These are phyloP conservation scores for Termitomyces eurrhizus DNA, from an alignment of 768 basidiomycete species.

Conservation along the genomic window DNA sequence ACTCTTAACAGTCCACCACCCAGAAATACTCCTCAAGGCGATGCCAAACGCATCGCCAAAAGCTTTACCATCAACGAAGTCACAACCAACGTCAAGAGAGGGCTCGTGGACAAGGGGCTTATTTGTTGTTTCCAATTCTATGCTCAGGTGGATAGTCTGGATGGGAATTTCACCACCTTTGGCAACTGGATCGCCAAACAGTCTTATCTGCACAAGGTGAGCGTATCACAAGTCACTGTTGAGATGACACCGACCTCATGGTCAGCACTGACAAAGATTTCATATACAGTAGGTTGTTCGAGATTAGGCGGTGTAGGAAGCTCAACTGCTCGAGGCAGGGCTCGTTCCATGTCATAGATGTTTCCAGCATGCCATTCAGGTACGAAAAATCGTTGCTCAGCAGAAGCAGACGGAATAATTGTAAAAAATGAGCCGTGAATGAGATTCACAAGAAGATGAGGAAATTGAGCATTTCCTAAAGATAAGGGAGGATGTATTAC, in stretches of 20 bases:
- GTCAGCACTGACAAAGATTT: slow-evolving; percentile 73
- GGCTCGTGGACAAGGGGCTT: slow-evolving; percentile 36
- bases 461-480: slow-evolving; percentile 18
- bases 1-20: slow-evolving; percentile 52
- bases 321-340: slow-evolving; percentile 43
- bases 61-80: slow-evolving; percentile 72
- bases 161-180: slow-evolving; percentile 41
- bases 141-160: slow-evolving; percentile 50
- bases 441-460: slow-evolving; percentile 56
- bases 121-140: slow-evolving; percentile 34
- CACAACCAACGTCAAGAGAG: slow-evolving; percentile 53
- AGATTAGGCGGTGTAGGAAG: slow-evolving; percentile 45
- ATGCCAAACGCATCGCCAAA: slow-evolving; percentile 73
- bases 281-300: slow-evolving; percentile 47
- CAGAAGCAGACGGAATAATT: slow-evolving; percentile 42
- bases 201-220: slow-evolving; percentile 52
- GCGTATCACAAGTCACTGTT: background rate
- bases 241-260: slow-evolving; percentile 57
- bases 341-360: slow-evolving; percentile 66
- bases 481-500: slow-evolving; percentile 47
- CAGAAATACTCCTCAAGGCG: slow-evolving; percentile 47
- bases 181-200: slow-evolving; percentile 72
- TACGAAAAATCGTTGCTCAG: slow-evolving; percentile 16
- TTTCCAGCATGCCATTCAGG: slow-evolving; percentile 80
- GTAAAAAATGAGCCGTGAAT: slow-evolving; percentile 76